These are phyloP conservation scores for Diaporthe batatas DNA, from an alignment of 2,329 filamentous ascomycete species.

Conservation along the genomic window DNA sequence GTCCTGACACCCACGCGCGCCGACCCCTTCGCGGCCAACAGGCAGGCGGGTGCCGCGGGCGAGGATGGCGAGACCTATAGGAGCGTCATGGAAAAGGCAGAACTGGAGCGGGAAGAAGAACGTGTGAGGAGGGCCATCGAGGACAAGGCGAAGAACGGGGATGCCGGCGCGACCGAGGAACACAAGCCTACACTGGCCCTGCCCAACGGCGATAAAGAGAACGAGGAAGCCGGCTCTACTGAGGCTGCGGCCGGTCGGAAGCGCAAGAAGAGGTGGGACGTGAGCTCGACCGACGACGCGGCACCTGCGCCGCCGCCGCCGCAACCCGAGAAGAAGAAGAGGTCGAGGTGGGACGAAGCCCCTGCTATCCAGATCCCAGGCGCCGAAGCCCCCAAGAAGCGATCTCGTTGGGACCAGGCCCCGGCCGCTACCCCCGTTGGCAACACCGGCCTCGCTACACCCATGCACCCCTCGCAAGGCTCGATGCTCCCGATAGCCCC, in stretches of 20 bases:
- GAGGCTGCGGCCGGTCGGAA: constrained; percentile 76
- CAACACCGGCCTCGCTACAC: constrained; percentile 80
- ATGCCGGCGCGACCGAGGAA: constrained; percentile 68
- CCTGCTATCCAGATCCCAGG: constrained; percentile 69
- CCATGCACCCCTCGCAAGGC: constrained; percentile 78
- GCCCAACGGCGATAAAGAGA: constrained; percentile 78
- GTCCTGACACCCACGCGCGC: constrained; percentile 86
- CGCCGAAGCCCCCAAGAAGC: constrained; percentile 76
- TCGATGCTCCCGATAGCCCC: constrained; percentile 64
- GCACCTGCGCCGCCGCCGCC: constrained; percentile 62
- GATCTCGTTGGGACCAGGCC: constrained; percentile 93
- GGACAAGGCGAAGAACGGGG: constrained; percentile 72
- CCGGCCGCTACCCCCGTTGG: constrained; percentile 83
- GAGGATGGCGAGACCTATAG: constrained; percentile 75
- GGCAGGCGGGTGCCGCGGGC: constrained; percentile 73
- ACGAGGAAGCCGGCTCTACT: constrained; percentile 76
- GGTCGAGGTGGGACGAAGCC: constrained; percentile 90
- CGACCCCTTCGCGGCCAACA: constrained; percentile 85
- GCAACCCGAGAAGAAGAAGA: constrained; percentile 72
- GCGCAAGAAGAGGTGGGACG: constrained; percentile 97
- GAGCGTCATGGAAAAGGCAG: constrained; percentile 90
- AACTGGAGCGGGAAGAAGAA: constrained; percentile 94
- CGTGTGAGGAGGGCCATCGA: constrained; percentile 84
- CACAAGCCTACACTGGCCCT: constrained; percentile 83
- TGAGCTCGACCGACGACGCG: constrained; percentile 69